These are phyloP conservation scores for Hypoxylon rubiginosum DNA, from an alignment of 2,329 filamentous ascomycete species.

Conservation along the genomic window DNA sequence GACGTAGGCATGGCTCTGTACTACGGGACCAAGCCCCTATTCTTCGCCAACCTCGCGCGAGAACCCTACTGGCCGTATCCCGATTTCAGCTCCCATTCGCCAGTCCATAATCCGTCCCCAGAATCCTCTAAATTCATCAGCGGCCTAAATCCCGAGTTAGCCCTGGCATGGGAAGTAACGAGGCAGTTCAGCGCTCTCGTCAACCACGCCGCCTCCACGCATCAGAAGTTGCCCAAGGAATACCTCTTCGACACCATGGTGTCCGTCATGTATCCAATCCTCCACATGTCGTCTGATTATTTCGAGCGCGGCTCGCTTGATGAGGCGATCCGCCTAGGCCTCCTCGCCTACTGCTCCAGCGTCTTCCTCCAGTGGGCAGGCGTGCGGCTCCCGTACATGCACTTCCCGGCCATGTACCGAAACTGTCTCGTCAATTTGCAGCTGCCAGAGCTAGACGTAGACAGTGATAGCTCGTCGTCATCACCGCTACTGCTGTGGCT, in stretches of 20 bases:
- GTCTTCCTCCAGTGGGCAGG: slow-evolving; percentile 58
- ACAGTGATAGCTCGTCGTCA: slow-evolving; percentile 9
- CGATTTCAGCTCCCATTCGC: slow-evolving; percentile 3
- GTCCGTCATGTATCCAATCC: slow-evolving; percentile 58
- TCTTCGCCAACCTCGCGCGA: slow-evolving; percentile 24
- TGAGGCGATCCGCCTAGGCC: slow-evolving; percentile 56
- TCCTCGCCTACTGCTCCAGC: slow-evolving; percentile 55
- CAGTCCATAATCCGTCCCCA: not conserved
- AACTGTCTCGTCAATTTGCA: slow-evolving; percentile 29
- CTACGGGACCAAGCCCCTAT: slow-evolving; percentile 33
- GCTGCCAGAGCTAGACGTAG: not conserved
- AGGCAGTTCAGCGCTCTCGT: slow-evolving; percentile 46
- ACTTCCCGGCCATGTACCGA: slow-evolving; percentile 39
- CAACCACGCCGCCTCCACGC: slow-evolving; percentile 44
- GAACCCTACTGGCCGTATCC: slow-evolving; percentile 34
- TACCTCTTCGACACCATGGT: slow-evolving; percentile 51
- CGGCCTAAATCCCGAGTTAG: slow-evolving; percentile 37
- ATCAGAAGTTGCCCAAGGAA: slow-evolving; percentile 32
- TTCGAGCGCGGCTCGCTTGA: slow-evolving; percentile 48
- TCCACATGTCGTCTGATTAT: slow-evolving; percentile 46
- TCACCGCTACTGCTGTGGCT: slow-evolving; percentile 47
- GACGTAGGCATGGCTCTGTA: slow-evolving; percentile 39
- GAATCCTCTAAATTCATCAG: not conserved
- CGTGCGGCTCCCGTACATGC: slow-evolving; percentile 38
- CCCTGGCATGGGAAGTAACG: slow-evolving; percentile 42